Evolutionary conservation across 2,329 filamentous ascomycete genomes (phyloP), one percentile per base, ranked within the genome.

Genomic region (Ophiostoma novo-ulmi): DNA sequence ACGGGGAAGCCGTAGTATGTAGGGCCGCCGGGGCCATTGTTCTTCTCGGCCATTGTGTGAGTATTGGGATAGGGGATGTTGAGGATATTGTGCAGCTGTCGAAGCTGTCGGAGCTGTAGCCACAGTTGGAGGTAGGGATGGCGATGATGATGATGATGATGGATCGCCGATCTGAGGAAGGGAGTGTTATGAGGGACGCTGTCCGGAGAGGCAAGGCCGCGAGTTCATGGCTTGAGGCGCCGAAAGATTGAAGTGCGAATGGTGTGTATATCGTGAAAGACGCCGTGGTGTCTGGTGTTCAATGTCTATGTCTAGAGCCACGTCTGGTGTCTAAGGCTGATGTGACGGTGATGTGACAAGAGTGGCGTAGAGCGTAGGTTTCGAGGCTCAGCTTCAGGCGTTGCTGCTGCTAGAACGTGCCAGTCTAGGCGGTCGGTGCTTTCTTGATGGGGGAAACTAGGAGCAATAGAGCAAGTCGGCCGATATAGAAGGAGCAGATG

Each of bases 1-100:
- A 82, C 77, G 5, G 85, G 82, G 76, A 88, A 89, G 74, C 88
- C 89, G 74, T 88, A 87, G 55, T 35, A 55, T 11, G 71, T 72
- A 11, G 71, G 66, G 22, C 63, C 65, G 26, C 41, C 61, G 38
- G 55, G n/a, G 66, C 66, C 31, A 44, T 14, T 67, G 41, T 20
- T 69, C n/a, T 68, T 72, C 13, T 70, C 69, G 8, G 71, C 69
- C 71, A 72, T 72, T 38, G 63, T 26, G 13, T 64, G 41, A 22
- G 31, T 20, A 2, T 5, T 13, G 38, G 20, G 61, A 36, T 31
- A 38, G 61, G 31, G 14, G 17, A n/a, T n/a, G 17, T 48, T 14
- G 41, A 26, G 17, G 55, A 31, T 58, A 22, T 11, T 35, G 61
- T 36, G 31, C 17, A 36, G 13, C 31, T 36, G 31, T 64, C 14